Evolutionary conservation across 345 rosid genomes (phyloP).

Genomic region (Eucalyptus regnans): DNA sequence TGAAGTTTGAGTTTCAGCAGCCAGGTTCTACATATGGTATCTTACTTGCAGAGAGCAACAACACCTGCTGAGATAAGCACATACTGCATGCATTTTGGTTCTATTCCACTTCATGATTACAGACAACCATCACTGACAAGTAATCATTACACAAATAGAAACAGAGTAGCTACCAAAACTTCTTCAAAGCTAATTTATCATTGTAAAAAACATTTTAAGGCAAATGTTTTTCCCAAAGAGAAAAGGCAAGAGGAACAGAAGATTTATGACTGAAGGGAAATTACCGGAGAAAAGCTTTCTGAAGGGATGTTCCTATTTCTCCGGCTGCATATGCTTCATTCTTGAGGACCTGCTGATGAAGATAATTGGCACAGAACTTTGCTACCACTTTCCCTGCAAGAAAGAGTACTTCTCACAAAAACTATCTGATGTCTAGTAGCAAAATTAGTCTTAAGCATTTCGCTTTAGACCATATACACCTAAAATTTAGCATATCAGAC

Average conservation of each 20-base stretch:
- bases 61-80: not conserved
- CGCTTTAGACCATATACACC: not conserved
- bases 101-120: not conserved
- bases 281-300: constrained; percentile 79
- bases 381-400: constrained; percentile 87
- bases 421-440: not conserved
- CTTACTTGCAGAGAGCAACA: not conserved
- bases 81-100: not conserved
- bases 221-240: not conserved
- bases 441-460: not conserved
- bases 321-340: constrained; percentile 66
- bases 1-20: not conserved
- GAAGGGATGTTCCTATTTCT: constrained; percentile 59
- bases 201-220: not conserved
- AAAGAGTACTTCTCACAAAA: not conserved
- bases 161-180: not conserved
- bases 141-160: not conserved
- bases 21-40: not conserved
- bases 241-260: not conserved
- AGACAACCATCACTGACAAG: not conserved
- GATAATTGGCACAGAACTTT: constrained; percentile 84
- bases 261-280: not conserved
- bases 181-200: not conserved
- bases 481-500: not conserved
- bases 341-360: constrained; percentile 75